Conservation (phyloP, 2,329 filamentous ascomycete species). For the Pleurostoma richardsiae region DNA sequence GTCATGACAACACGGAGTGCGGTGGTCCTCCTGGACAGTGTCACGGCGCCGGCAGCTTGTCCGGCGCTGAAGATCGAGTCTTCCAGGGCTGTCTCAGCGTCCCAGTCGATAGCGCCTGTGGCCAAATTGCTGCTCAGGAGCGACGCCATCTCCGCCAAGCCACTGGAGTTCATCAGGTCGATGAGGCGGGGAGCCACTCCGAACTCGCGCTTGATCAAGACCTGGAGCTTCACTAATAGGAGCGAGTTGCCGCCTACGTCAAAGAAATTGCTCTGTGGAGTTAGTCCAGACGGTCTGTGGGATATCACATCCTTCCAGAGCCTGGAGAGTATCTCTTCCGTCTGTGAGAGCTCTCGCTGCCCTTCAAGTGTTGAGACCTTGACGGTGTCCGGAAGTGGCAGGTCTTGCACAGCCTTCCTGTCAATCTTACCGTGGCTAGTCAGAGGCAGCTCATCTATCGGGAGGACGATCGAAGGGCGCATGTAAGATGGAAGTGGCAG, state of each 20-base stretch:
- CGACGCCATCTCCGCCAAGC: constrained; percentile 30
- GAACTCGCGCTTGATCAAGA: constrained; percentile 24
- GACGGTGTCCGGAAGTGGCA: constrained; percentile 14
- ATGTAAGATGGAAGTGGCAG: constrained; percentile 27
- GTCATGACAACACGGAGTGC: constrained; percentile 20
- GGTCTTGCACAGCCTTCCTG: constrained; percentile 13
- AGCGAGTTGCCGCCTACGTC: constrained; percentile 34
- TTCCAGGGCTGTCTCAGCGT: constrained; percentile 12
- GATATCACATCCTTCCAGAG: constrained; percentile 15
- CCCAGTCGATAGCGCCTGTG: constrained; percentile 3
- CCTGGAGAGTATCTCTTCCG: neutral
- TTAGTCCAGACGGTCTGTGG: constrained; percentile 9
- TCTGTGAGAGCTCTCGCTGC: constrained; percentile 2
- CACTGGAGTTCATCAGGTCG: constrained; percentile 29
- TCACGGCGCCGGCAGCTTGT: neutral
- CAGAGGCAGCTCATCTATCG: constrained; percentile 20
- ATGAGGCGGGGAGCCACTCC: constrained; percentile 20
- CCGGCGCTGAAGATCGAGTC: neutral
- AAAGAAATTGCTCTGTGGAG: constrained; percentile 30
- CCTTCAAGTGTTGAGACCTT: neutral
- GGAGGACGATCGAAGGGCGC: constrained; percentile 20
- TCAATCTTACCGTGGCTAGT: constrained; percentile 26
- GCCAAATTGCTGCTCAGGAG: constrained; percentile 14
- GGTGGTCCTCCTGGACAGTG: constrained; percentile 11
- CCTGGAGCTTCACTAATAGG: constrained; percentile 29